Percentiles rank a stretch among this genome's conserved stretches.
Conservation (phyloP, 2,329 filamentous ascomycete genomes). For the Trichothecium roseum region DNA sequence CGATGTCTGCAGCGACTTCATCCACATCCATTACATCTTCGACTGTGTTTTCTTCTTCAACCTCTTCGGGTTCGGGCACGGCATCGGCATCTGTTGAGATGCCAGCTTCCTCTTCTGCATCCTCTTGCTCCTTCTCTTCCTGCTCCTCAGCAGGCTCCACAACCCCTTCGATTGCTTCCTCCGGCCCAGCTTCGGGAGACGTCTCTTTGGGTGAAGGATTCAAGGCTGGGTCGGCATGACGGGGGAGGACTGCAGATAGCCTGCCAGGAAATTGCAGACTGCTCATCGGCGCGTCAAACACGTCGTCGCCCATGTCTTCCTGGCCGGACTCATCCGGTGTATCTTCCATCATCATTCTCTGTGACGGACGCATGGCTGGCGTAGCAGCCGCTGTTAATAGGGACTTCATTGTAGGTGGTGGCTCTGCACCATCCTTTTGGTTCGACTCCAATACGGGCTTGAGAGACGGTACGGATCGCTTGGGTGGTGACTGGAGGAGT, state of each 20-base stretch:
- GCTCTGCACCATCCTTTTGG: constrained; percentile 8
- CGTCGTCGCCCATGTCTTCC: constrained; percentile 13
- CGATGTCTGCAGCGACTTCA: constrained; percentile 2
- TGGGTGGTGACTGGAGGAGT: constrained; percentile 42
- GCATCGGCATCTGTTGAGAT: constrained; percentile 6
- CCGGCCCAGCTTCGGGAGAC: neutral
- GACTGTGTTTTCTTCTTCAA: constrained; percentile 7
- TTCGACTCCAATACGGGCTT: constrained; percentile 19
- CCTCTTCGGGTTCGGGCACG: constrained; percentile 6
- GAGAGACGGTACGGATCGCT: constrained; percentile 27
- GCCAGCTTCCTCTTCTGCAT: constrained; percentile 8
- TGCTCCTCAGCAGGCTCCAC: constrained; percentile 4
- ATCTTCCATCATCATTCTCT: constrained; percentile 25
- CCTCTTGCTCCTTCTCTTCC: constrained; percentile 7
- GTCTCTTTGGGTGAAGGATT: neutral
- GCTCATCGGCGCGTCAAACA: constrained; percentile 21
- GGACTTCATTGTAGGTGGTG: constrained; percentile 22
- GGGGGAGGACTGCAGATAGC: constrained; percentile 32
- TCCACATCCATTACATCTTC: constrained; percentile 14
- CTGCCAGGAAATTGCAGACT: constrained; percentile 32
- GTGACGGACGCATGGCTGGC: constrained; percentile 16
- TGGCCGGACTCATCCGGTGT: neutral
- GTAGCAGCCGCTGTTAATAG: constrained; percentile 19
- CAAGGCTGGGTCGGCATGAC: constrained; percentile 25
- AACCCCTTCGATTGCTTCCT: neutral